These are phyloP conservation scores for Elsinoe perseae DNA, from an alignment of 2,329 filamentous ascomycete genomes.

Conservation along the genomic window DNA sequence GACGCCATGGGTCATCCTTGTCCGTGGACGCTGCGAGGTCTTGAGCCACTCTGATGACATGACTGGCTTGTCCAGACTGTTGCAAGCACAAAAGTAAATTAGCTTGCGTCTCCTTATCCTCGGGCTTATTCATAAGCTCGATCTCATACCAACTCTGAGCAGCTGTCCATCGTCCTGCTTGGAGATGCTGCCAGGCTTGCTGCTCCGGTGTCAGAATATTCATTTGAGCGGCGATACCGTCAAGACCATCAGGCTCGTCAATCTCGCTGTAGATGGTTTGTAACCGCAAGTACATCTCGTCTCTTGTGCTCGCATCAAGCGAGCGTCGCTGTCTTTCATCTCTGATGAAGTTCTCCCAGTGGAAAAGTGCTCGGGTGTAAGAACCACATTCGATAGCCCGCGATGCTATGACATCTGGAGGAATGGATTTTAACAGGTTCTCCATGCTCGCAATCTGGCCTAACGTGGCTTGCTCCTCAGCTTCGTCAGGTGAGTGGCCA, in stretches of 20 bases:
- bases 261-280: conserved; percentile 96
- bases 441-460: conserved; percentile 59
- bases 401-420: conserved; percentile 65
- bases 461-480: conserved; percentile 47
- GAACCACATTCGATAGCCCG: conserved; percentile 91
- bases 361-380: conserved; percentile 83
- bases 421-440: conserved; percentile 59
- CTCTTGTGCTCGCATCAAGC: conserved; percentile 43
- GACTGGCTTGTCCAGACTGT: conserved; percentile 77
- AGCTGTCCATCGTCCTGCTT: conserved; percentile 86
- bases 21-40: conserved; percentile 11
- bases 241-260: conserved; percentile 92
- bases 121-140: conserved; percentile 58
- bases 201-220: conserved; percentile 85
- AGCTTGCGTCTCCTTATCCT: conserved; percentile 68
- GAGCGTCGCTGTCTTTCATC: conserved; percentile 38
- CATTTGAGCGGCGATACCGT: conserved; percentile 84
- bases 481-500: conserved; percentile 36
- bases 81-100: conserved; percentile 82
- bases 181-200: conserved; percentile 85
- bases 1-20: conserved; percentile 6
- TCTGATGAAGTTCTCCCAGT: conserved; percentile 85
- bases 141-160: conserved; percentile 98
- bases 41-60: conserved; percentile 28
- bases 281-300: conserved; percentile 59